These are phyloP conservation scores for Daldinia bambusicola DNA, from an alignment of 495 filamentous ascomycete genomes.

Conservation along the genomic window DNA sequence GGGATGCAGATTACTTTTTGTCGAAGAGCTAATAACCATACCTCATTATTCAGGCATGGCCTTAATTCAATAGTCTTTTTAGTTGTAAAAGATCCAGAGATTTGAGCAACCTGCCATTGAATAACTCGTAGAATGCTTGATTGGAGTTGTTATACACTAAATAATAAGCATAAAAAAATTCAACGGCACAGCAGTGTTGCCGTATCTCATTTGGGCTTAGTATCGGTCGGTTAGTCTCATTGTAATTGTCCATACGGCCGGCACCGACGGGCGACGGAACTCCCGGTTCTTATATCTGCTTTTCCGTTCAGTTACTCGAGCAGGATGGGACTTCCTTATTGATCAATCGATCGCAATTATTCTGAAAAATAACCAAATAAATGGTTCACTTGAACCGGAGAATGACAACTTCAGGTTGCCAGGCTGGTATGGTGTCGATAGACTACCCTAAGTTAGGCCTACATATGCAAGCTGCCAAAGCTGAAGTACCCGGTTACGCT, in stretches of 20 bases:
- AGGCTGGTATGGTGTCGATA: not conserved
- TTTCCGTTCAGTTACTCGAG: not conserved
- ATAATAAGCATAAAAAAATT: not conserved
- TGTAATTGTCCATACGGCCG: not conserved
- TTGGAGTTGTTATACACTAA: not conserved
- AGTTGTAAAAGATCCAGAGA: not conserved
- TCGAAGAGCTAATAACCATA: not conserved
- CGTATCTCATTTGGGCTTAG: not conserved
- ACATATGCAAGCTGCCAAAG: not conserved
- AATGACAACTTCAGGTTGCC: not conserved
- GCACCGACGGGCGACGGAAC: not conserved
- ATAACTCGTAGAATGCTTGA: not conserved
- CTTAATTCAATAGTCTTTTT: not conserved
- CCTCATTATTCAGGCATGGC: not conserved
- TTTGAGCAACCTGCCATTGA: not conserved
- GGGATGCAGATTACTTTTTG: not conserved
- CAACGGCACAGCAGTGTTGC: not conserved
- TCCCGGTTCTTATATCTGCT: not conserved
- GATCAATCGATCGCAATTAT: not conserved
- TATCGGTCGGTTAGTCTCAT: not conserved
- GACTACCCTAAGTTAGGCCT: not conserved
- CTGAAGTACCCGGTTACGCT: not conserved
- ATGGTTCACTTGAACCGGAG: not conserved
- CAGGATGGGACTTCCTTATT: conserved; percentile 3
- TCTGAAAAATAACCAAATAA: conserved; percentile 1